Evolutionary conservation across 495 filamentous ascomycete genomes (phyloP), one percentile per base, ranked within the genome.

Genomic region (Lichina pygmaea): DNA sequence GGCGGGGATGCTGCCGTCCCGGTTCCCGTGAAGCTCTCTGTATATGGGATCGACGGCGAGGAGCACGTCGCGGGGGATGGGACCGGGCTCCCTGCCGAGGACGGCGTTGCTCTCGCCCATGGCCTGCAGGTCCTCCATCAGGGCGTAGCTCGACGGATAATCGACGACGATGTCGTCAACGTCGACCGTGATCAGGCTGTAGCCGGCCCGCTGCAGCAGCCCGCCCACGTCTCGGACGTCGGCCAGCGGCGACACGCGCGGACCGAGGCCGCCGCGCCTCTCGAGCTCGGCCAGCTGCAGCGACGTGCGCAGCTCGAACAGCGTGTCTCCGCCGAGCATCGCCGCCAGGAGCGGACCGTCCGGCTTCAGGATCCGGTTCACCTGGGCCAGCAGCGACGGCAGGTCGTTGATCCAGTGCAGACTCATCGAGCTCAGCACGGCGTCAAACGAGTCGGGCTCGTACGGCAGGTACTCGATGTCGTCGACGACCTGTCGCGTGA

Each of bases 361-460:
- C 0, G 89, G 85, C 60, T 86, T 86, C 12, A 99, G 71, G 34
- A 86, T 66, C 39, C 63, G 65, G 61, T 89, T 83, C 50, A 92
- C 69, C 55, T 93, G 81, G 34, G 70, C 60, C 1, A 99, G 70
- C 5, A 86, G 62, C 5, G 74, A 77, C 0, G 91, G 89, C 7
- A 99, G 70, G 56, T 99, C 81, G 59, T 99, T 99, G 60, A 93
- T 77, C 91, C 91, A 99, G 60, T 99, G 91, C 57, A 99, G 70
- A 33, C 75, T 82, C 48, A 92, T 63, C 40, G 78, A 86, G 53
- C 76, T 83, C 31, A 99, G 63, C 3, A 93, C 80, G 34, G 89
- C 77, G 61, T 93, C 82, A 60, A 94, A 93, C 15, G 70, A 68
- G 51, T 75, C 67, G n/a, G 76, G 60, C 16, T 66, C 68, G 61